Base-by-base conservation (phyloP, 176 grass and related monocot species). In the Oryza coarctata region DNA sequence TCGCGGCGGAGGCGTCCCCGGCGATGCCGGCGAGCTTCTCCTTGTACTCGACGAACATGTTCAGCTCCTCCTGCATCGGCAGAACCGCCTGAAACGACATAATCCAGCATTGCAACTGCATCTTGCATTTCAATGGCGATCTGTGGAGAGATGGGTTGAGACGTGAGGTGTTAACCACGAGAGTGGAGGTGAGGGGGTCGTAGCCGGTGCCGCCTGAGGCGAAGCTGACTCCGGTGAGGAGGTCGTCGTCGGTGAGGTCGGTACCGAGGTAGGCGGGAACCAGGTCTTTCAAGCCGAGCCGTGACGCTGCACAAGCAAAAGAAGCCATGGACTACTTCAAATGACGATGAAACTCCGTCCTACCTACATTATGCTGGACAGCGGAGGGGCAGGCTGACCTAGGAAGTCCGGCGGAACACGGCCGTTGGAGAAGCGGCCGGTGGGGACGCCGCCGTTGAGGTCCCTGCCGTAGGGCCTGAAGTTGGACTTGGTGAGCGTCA, bases 361-460 rank as follows among this genome's bases (percentile, higher is more conserved):
- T 2, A 69, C 33, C 31, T 64, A 45, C 12, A 45, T 45, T 45
- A 15, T 5, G 18, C 20, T 17, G 33, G 31, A 9, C 22, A n/a
- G n/a, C n/a, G 60, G 26, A 3, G 4, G 65, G 43, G 1, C 2
- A 45, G 44, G 44, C 73, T 66, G 40, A 92, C 90, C 90, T 45
- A 92, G 0, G 17, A 89, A 66, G 58, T 92, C 90, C 7, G 78
- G 36, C 2, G 87, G 90, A 9, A 92, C 9, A 7, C 84, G 84
- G 52, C 90, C 90, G 77, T 89, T 92, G 82, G 68, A 86, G 87
- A 92, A 89, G 74, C 90, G 88, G 39, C 87, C 90, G 23, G 90
- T 86, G 72, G 90, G 79, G 18, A 28, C 65, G 76, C 88, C 86
- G 40, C 70, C 90, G 73, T 60, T 44, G 87, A 92, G 85, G 65